Base-by-base conservation (phyloP, 345 rosid genomes). In the Gossypium longicalyx region DNA sequence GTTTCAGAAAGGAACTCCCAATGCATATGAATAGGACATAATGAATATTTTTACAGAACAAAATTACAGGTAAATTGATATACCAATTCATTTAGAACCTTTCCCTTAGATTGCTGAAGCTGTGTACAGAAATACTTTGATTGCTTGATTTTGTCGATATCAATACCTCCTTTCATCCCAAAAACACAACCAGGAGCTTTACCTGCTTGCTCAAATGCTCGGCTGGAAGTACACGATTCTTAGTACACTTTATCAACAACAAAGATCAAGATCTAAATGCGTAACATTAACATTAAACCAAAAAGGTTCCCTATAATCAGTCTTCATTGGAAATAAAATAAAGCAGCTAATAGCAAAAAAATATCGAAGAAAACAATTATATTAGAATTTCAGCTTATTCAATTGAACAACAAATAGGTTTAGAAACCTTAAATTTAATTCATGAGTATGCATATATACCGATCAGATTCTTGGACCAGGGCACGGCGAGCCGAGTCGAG, bases 171-270 rank as follows among this genome's bases (percentile, higher is more conserved):
- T 77, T 81, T 84, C 76, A 68, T 83, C 77, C 84, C 67, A 84
- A 93, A 91, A 67, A 86, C 78, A 69, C 75, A 27, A 23, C 90
- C 93, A 59, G 91, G 83, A 76, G 82, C 85, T 77, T 78, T 83
- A n/a, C 88, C 84, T 77, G 91, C 94, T 76, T 81, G 89, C 23
- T 95, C 93, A 81, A 93, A 90, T 58, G 94, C 98, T 75, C 82
- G 84, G 60, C 99, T 93, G 76, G 44, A 77, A 64, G 62, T 53
- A 72, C 44, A 3, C 27, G 67, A 7, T 62, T 62, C 66, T 62
- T 65, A 73, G 76, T 47, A 75, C 70, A 81, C 47, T 75, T 70
- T 44, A 72, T 65, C 58, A 81, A 7, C 58, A 64, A 41, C 43
- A 60, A 19, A 22, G 22, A 61, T 60, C 43, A 59, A 59, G 2